A percentile compares a stretch with the other conserved stretches of the same genome.
These are phyloP conservation scores for Onygenales sp. DNA, from an alignment of 2,329 filamentous ascomycete species.

Conservation along the genomic window DNA sequence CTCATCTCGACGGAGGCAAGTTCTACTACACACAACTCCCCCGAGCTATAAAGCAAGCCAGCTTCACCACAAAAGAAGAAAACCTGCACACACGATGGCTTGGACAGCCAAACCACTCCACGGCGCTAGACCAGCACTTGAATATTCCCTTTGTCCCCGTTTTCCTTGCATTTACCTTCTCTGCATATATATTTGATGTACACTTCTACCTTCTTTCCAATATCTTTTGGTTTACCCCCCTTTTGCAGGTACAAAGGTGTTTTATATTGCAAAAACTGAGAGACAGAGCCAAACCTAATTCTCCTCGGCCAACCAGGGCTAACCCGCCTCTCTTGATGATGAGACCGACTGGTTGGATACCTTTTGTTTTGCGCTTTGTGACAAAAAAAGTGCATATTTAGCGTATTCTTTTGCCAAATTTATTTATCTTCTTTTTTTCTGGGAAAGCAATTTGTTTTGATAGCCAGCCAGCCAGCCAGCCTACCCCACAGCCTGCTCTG, in stretches of 20 bases:
- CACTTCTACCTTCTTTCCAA: background rate
- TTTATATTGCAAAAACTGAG: too few species aligned
- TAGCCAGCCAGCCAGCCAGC: too few species aligned
- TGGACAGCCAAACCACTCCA: background rate
- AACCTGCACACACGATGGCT: background rate
- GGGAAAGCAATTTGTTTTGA: too few species aligned
- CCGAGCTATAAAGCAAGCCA: background rate
- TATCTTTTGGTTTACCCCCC: background rate
- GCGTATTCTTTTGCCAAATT: too few species aligned
- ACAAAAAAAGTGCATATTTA: too few species aligned
- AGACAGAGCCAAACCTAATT: too few species aligned
- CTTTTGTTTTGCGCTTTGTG: too few species aligned
- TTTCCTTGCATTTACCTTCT: background rate
- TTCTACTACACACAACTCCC: background rate
- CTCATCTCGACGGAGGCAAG: background rate
- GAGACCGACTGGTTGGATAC: too few species aligned
- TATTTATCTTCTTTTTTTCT: too few species aligned
- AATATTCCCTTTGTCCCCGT: background rate
- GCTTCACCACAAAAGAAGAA: background rate
- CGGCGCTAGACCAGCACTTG: background rate
- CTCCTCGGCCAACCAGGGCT: too few species aligned
- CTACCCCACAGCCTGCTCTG: too few species aligned
- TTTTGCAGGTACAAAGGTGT: background rate
- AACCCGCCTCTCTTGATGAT: too few species aligned
- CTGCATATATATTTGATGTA: background rate